Percentiles rank a stretch among this genome's conserved stretches.
Conservation (phyloP, 2,329 filamentous ascomycete genomes). For the Monilinia aucupariae region DNA sequence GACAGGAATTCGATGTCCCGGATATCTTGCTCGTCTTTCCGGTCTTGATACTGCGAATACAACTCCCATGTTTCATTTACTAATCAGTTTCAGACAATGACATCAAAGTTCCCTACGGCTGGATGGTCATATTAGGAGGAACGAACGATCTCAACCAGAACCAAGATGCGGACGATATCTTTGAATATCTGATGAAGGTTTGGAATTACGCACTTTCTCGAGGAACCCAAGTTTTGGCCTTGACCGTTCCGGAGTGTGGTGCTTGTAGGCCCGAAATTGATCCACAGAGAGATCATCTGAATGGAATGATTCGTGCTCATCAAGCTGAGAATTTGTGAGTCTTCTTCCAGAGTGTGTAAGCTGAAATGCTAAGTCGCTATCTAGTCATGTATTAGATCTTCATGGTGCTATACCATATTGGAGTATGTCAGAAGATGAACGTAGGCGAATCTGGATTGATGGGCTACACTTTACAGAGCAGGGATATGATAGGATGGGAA, state of each 20-base stretch:
- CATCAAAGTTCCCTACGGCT: constrained; percentile 40
- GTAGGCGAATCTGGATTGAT: constrained; percentile 54
- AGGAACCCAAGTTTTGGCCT: constrained; percentile 53
- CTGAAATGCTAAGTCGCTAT: neutral
- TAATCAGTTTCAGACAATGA: constrained; percentile 20
- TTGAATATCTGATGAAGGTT: constrained; percentile 43
- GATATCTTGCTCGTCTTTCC: too few species aligned
- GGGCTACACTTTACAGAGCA: constrained; percentile 51
- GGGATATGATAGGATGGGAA: constrained; percentile 60
- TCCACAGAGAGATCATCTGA: constrained; percentile 43
- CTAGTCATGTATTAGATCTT: constrained; percentile 54
- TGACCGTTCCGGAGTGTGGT: constrained; percentile 55
- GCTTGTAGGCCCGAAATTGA: constrained; percentile 31
- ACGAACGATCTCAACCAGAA: constrained; percentile 55
- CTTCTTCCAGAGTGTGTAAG: neutral
- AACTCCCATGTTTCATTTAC: neutral
- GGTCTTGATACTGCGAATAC: neutral
- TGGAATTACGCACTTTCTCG: constrained; percentile 48
- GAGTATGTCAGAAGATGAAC: constrained; percentile 43
- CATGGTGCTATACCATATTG: constrained; percentile 49
- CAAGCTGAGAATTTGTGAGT: constrained; percentile 49
- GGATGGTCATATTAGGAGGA: constrained; percentile 58
- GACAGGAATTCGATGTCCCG: too few species aligned
- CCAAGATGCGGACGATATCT: constrained; percentile 40
- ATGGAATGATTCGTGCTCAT: constrained; percentile 48